A percentile compares a stretch with the other conserved stretches of the same genome.
Evolutionary conservation across 2,329 filamentous ascomycete genomes (phyloP).

Genomic region (Neofusicoccum laricinum): DNA sequence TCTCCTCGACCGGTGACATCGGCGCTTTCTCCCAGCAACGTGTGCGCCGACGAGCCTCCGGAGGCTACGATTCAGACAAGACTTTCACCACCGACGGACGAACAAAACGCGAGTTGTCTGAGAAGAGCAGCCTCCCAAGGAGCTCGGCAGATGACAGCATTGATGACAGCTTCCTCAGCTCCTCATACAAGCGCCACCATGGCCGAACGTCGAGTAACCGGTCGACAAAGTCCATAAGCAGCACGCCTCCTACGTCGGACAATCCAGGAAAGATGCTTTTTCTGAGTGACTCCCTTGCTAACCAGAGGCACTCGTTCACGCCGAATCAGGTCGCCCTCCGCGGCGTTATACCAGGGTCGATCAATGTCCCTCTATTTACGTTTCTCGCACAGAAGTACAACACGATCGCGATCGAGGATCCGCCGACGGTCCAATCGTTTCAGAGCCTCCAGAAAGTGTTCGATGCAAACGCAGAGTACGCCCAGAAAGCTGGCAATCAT

Average conservation of each 20-base stretch:
- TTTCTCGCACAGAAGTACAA: slow-evolving; percentile 47
- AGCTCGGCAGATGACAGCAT: slow-evolving; percentile 57
- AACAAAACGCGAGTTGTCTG: slow-evolving; percentile 45
- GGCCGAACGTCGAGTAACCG: slow-evolving; percentile 45
- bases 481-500: slow-evolving; percentile 49
- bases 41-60: slow-evolving; percentile 39
- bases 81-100: slow-evolving; percentile 39
- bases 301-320: slow-evolving; percentile 37
- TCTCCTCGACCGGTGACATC: slow-evolving; percentile 58
- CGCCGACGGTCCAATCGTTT: slow-evolving; percentile 37
- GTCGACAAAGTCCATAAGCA: slow-evolving; percentile 52
- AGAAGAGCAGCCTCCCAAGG: slow-evolving; percentile 46
- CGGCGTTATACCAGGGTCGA: slow-evolving; percentile 45
- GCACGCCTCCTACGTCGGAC: slow-evolving; percentile 51
- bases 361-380: slow-evolving; percentile 36
- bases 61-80: slow-evolving; percentile 36
- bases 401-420: slow-evolving; percentile 35
- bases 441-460: slow-evolving; percentile 41
- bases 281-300: slow-evolving; percentile 50
- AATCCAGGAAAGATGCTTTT: slow-evolving; percentile 48
- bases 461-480: slow-evolving; percentile 53
- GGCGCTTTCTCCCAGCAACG: slow-evolving; percentile 54
- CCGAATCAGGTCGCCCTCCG: slow-evolving; percentile 49
- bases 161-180: slow-evolving; percentile 54
- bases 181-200: slow-evolving; percentile 47